These are phyloP conservation scores for Termitomyces sp. DNA, from an alignment of 768 basidiomycete genomes.

Conservation along the genomic window DNA sequence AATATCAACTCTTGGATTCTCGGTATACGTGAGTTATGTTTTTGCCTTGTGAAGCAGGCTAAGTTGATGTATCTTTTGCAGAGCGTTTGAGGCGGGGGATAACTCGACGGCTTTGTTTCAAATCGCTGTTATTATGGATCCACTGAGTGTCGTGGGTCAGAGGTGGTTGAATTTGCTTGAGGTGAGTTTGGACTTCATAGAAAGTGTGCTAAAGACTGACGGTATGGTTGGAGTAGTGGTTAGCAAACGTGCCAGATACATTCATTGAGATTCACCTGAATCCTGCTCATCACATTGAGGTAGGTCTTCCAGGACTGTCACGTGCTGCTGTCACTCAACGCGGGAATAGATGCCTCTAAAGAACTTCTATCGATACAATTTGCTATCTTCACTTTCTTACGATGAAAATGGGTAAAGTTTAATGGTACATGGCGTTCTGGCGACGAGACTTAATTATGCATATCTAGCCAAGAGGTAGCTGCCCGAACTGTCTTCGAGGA, in stretches of 20 bases:
- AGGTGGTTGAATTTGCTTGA: slow-evolving; percentile 78
- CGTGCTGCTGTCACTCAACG: neutral
- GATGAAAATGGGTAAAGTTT: slow-evolving; percentile 61
- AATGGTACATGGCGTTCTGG: neutral
- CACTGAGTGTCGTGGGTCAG: slow-evolving; percentile 79
- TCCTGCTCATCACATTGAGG: slow-evolving; percentile 63
- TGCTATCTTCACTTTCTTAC: slow-evolving; percentile 52
- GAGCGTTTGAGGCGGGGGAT: slow-evolving; percentile 68
- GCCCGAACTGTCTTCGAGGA: slow-evolving; percentile 58
- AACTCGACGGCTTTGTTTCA: slow-evolving; percentile 60
- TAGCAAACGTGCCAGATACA: slow-evolving; percentile 54
- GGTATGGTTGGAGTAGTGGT: slow-evolving; percentile 40
- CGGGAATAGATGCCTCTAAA: slow-evolving; percentile 73
- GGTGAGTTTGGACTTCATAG: slow-evolving; percentile 31
- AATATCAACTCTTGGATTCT: slow-evolving; percentile 54
- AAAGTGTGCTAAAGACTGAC: neutral
- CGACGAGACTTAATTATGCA: neutral
- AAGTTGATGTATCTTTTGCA: slow-evolving; percentile 20
- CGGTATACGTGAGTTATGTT: slow-evolving; percentile 55
- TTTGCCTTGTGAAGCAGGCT: neutral
- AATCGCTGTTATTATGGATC: slow-evolving; percentile 74
- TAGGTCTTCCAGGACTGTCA: slow-evolving; percentile 22
- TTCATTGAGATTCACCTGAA: slow-evolving; percentile 78
- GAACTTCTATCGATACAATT: slow-evolving; percentile 83
- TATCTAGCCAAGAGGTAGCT: slow-evolving; percentile 49